A percentile compares a stretch with the other conserved stretches of the same genome.
Evolutionary conservation across 2,329 filamentous ascomycete species (phyloP).

Genomic region (Aspergillus udagawae): DNA sequence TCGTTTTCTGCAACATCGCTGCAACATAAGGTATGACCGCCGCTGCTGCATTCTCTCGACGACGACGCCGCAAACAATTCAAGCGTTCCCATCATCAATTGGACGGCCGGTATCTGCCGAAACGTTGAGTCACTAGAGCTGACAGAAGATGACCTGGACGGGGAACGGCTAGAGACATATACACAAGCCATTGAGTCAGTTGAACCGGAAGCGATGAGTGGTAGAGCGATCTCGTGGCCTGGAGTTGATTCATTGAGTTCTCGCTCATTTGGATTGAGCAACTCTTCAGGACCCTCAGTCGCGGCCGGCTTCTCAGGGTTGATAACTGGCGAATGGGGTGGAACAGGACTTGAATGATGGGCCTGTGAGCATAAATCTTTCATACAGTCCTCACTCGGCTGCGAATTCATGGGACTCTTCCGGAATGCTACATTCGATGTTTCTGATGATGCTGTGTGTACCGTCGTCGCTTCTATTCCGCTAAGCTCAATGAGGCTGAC

Average conservation of each 20-base stretch:
- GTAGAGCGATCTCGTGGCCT: background rate
- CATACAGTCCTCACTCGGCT: background rate
- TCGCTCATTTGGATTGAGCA: background rate
- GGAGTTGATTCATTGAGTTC: background rate
- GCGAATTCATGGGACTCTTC: background rate
- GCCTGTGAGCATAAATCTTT: background rate
- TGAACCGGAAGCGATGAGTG: background rate
- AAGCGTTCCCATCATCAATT: background rate
- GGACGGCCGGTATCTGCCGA: background rate
- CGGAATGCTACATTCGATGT: background rate
- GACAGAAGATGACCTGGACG: background rate
- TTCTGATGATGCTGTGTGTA: background rate
- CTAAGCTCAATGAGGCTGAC: background rate
- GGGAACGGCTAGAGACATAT: background rate
- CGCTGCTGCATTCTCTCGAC: background rate
- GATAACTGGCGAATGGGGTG: background rate
- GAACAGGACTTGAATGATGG: background rate
- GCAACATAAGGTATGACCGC: background rate
- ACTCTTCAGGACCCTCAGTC: background rate
- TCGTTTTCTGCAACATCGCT: background rate
- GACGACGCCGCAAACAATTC: background rate
- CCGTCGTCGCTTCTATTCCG: background rate
- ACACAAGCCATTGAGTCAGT: background rate
- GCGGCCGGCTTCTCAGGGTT: background rate
- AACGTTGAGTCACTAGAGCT: background rate